These are phyloP conservation scores for Breviolum minutum DNA, from an alignment of 73 alveolate genomes.

Conservation along the genomic window DNA sequence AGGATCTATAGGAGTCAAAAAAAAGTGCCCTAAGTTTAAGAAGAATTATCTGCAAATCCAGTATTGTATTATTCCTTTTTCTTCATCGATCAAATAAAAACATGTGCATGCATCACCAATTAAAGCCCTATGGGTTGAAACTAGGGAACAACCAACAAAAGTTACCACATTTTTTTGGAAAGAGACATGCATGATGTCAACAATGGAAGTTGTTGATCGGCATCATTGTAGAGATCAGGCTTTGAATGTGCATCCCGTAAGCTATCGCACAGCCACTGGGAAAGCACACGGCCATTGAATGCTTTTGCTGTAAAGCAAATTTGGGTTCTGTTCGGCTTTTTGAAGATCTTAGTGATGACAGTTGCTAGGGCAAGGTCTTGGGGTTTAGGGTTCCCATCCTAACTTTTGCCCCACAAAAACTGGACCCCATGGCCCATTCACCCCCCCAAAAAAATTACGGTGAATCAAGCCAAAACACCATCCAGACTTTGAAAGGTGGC, in stretches of 20 bases:
- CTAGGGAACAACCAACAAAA: too few relatives aligned
- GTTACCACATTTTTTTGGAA: too few relatives aligned
- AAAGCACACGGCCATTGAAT: neutral
- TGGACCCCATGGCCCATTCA: neutral
- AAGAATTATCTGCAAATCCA: neutral
- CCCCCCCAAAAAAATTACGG: neutral
- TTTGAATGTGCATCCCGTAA: neutral
- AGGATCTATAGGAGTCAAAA: neutral
- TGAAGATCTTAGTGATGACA: neutral
- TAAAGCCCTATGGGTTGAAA: too few relatives aligned
- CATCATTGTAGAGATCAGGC: neutral
- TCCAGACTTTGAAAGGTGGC: neutral
- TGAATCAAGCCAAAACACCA: neutral
- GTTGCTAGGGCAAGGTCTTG: too few relatives aligned
- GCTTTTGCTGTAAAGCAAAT: neutral
- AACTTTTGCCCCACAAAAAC: too few relatives aligned
- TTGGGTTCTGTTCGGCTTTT: neutral
- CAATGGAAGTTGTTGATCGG: neutral
- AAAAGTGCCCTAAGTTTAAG: neutral
- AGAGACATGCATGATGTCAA: neutral
- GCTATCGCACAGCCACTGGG: neutral
- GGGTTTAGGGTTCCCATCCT: neutral
- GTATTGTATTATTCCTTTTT: neutral
- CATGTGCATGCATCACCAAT: too few relatives aligned
- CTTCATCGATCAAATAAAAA: too few relatives aligned